Conservation (phyloP, 371 early-diverging fungal genomes). For the Phascolomyces articulosus region DNA sequence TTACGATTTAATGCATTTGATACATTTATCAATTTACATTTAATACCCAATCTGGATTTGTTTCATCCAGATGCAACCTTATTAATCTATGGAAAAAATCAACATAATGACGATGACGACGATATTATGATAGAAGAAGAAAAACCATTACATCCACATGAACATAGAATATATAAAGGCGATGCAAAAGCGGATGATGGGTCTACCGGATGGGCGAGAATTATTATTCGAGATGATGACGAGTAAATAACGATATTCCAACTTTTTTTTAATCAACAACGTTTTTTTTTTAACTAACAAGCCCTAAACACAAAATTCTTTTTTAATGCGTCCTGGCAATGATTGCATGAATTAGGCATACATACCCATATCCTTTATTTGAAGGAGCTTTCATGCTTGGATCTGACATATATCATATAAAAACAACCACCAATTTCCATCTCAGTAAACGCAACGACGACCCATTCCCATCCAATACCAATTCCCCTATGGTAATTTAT, state of each 20-base stretch:
- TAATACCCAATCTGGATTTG: conserved; percentile 75
- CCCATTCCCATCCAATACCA: conserved; percentile 28
- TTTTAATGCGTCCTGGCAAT: too few relatives aligned
- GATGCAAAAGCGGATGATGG: conserved; percentile 29
- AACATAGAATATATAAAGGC: conserved; percentile 66
- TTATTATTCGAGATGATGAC: conserved; percentile 54
- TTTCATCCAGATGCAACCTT: conserved; percentile 69
- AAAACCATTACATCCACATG: conserved; percentile 28
- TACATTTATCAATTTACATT: conserved; percentile 64
- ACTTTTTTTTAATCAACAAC: too few relatives aligned
- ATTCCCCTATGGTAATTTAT: conserved; percentile 62
- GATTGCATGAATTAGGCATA: too few relatives aligned
- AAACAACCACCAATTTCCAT: conserved; percentile 57
- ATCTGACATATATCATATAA: conserved; percentile 68
- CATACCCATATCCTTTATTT: conserved; percentile 37
- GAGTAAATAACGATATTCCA: conserved; percentile 23
- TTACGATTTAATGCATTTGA: conserved; percentile 66
- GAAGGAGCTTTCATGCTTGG: conserved; percentile 65
- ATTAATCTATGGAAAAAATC: not conserved
- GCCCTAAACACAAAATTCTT: too few relatives aligned
- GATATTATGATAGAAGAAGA: not conserved
- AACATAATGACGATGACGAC: conserved; percentile 2
- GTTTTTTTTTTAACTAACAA: too few relatives aligned
- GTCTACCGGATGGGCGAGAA: conserved; percentile 61
- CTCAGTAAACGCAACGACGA: conserved; percentile 60